Evolutionary conservation across 2,329 filamentous ascomycete genomes (phyloP).

Genomic region (Ophiocordyceps australis): DNA sequence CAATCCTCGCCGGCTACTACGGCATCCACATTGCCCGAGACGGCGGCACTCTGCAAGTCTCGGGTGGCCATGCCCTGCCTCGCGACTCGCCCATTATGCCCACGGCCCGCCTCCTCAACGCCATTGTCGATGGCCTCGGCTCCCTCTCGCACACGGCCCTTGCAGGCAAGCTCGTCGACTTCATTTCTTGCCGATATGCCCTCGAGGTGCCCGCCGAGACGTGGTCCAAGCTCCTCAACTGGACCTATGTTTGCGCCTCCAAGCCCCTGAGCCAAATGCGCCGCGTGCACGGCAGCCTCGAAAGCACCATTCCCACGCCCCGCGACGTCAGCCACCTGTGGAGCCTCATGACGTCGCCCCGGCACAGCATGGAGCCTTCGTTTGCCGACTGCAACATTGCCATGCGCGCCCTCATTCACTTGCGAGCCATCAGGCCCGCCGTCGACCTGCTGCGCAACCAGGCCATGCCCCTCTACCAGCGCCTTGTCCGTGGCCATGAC

Average conservation of each 20-base stretch:
- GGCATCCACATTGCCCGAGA: constrained; percentile 8
- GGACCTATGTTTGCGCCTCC: constrained; percentile 39
- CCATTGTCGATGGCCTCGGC: constrained; percentile 52
- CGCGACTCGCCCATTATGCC: constrained; percentile 37
- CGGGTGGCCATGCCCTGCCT: constrained; percentile 19
- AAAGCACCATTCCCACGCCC: background rate
- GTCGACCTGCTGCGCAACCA: constrained; percentile 18
- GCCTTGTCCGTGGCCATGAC: constrained; percentile 8
- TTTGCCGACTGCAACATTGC: constrained; percentile 34
- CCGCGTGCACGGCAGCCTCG: constrained; percentile 8
- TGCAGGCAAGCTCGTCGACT: constrained; percentile 41
- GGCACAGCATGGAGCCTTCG: constrained; percentile 35
- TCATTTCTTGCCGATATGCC: constrained; percentile 39
- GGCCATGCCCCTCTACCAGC: constrained; percentile 19
- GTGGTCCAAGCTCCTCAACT: constrained; percentile 51
- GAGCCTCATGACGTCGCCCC: constrained; percentile 37
- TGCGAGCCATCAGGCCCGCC: constrained; percentile 10
- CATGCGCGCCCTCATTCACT: constrained; percentile 18
- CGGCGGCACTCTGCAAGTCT: constrained; percentile 6
- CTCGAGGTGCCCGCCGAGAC: constrained; percentile 35
- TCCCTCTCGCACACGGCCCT: constrained; percentile 42
- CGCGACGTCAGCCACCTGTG: constrained; percentile 34
- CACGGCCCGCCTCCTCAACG: constrained; percentile 36
- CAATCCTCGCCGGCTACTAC: constrained; percentile 14
- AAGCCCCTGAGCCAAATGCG: constrained; percentile 18